Percentiles rank a stretch among this genome's conserved stretches.
Conservation (phyloP, 257 asterid genomes). For the Avicennia marina region DNA sequence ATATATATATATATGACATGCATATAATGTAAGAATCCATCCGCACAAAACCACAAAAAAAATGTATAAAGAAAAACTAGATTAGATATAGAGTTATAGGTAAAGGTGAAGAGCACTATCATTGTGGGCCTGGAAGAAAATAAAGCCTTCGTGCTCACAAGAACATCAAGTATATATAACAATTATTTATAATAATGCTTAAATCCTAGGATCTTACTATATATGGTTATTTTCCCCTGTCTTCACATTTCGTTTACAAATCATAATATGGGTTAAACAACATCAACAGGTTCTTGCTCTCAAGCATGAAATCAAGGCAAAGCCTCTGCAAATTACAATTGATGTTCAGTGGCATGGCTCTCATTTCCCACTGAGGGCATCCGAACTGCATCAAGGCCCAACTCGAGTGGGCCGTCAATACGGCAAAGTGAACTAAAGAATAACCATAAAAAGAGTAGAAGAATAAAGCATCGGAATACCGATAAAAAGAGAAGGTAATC, state of each 20-base stretch:
- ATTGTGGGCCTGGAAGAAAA: neutral
- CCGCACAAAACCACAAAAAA: constrained; percentile 34
- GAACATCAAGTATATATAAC: constrained; percentile 18
- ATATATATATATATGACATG: constrained; percentile 28
- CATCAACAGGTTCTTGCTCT: constrained; percentile 9
- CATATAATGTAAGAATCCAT: constrained; percentile 58
- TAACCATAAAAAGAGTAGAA: neutral
- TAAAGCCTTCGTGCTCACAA: constrained; percentile 23
- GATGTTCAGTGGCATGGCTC: constrained; percentile 8
- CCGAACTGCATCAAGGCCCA: constrained; percentile 24
- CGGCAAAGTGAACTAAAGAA: constrained; percentile 10
- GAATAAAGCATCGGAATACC: constrained; percentile 23
- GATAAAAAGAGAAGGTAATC: constrained; percentile 18
- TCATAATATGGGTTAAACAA: constrained; percentile 5
- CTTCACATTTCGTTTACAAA: constrained; percentile 17
- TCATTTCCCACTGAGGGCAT: constrained; percentile 18
- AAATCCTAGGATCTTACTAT: constrained; percentile 20
- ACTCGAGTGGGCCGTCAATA: constrained; percentile 16
- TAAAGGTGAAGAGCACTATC: too few species aligned
- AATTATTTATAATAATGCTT: neutral
- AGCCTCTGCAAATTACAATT: constrained; percentile 1
- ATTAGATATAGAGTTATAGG: too few species aligned
- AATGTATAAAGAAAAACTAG: neutral
- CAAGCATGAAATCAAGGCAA: constrained; percentile 1
- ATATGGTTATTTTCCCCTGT: constrained; percentile 6